Conservation (phyloP, 352 stramenopile genomes). For the Plasmopara halstedii region DNA sequence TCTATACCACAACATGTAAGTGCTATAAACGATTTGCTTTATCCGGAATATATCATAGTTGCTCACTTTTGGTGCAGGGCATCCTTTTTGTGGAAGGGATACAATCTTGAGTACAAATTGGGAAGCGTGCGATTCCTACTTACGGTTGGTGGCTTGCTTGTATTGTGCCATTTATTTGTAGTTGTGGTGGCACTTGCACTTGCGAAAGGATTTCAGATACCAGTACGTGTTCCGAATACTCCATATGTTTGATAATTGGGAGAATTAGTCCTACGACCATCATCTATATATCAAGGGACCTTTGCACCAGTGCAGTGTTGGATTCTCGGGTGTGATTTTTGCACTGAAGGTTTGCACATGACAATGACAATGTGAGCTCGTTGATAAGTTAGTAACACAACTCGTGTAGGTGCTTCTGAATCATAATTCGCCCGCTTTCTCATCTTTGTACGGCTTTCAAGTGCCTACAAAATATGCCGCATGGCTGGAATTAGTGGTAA, state of each 20-base stretch:
- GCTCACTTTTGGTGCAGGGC: conserved; percentile 28
- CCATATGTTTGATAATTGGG: neutral
- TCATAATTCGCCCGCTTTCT: conserved; percentile 56
- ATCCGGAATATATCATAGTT: too few species aligned
- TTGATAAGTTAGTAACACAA: neutral
- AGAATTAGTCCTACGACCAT: too few species aligned
- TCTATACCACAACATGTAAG: conserved; percentile 89
- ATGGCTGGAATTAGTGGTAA: conserved; percentile 86
- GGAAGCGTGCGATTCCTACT: conserved; percentile 46
- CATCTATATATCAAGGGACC: too few species aligned
- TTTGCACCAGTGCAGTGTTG: conserved; percentile 62
- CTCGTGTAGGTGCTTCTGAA: conserved; percentile 70
- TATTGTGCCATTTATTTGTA: conserved; percentile 56
- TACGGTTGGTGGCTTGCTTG: conserved; percentile 39
- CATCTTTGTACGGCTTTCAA: conserved; percentile 55
- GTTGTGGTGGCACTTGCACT: conserved; percentile 33
- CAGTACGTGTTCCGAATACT: conserved; percentile 4
- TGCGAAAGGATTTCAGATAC: conserved; percentile 18
- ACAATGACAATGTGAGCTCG: neutral
- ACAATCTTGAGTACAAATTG: conserved; percentile 66
- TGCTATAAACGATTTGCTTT: too few species aligned
- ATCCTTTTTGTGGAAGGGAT: conserved; percentile 84
- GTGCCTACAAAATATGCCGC: conserved; percentile 84
- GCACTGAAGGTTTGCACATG: conserved; percentile 49
- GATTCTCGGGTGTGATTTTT: conserved; percentile 76